A percentile compares a stretch with the other conserved stretches of the same genome.
These are phyloP conservation scores for Nectriaceae sp. DNA, from an alignment of 2,329 filamentous ascomycete species.

Conservation along the genomic window DNA sequence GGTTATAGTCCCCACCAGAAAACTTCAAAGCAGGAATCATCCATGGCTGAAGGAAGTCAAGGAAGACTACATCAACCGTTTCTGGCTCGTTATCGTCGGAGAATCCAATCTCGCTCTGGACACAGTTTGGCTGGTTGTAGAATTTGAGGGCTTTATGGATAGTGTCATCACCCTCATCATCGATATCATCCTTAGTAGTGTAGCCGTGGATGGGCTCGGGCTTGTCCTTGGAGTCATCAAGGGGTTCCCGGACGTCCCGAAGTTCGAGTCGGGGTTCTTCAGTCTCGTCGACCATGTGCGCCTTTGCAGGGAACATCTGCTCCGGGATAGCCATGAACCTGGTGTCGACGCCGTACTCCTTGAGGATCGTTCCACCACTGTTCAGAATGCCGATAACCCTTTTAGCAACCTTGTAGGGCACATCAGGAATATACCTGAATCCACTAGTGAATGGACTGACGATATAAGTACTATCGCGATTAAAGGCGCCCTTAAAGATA, in stretches of 20 bases:
- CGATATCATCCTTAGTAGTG: constrained; percentile 84
- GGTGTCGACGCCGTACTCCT: constrained; percentile 38
- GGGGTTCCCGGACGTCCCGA: constrained; percentile 23
- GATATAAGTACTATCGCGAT: constrained; percentile 81
- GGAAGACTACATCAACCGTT: constrained; percentile 83
- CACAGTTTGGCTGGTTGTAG: constrained; percentile 79
- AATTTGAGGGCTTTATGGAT: constrained; percentile 74
- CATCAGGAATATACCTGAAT: constrained; percentile 75
- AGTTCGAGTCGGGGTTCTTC: constrained; percentile 35
- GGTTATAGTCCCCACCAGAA: constrained; percentile 51
- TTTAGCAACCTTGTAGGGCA: constrained; percentile 75
- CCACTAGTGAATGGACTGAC: constrained; percentile 85
- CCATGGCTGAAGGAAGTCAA: constrained; percentile 88
- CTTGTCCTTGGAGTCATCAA: constrained; percentile 33
- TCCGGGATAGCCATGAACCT: constrained; percentile 55
- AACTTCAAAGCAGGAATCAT: constrained; percentile 73
- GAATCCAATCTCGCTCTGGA: constrained; percentile 70
- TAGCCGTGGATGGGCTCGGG: constrained; percentile 67
- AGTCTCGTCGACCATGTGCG: constrained; percentile 14
- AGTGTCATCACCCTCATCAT: constrained; percentile 86
- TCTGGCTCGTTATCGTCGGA: constrained; percentile 60
- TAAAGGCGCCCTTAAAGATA: constrained; percentile 90
- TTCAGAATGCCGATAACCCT: constrained; percentile 66
- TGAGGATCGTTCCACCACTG: constrained; percentile 51
- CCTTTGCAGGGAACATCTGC: constrained; percentile 30